These are phyloP conservation scores for Penicillium roqueforti DNA, from an alignment of 495 filamentous ascomycete species.

Conservation along the genomic window DNA sequence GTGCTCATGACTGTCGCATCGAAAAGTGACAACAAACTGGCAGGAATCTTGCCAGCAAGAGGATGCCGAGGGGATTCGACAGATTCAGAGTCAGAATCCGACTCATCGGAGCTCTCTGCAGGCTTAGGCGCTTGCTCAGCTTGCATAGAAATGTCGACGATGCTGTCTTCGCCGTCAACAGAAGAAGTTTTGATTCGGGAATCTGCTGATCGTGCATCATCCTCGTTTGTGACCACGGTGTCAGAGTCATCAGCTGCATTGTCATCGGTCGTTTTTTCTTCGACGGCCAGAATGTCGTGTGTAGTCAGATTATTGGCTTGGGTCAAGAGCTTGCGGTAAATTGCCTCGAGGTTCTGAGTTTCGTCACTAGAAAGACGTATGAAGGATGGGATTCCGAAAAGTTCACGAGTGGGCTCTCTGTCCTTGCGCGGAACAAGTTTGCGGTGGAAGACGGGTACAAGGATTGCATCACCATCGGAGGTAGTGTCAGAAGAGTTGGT, in stretches of 20 bases:
- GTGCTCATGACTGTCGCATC: slow-evolving; percentile 58
- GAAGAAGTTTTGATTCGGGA: slow-evolving; percentile 68
- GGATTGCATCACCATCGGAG: slow-evolving; percentile 56
- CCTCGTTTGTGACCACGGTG: slow-evolving; percentile 64
- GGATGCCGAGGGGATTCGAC: slow-evolving; percentile 15
- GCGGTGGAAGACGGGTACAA: slow-evolving; percentile 78
- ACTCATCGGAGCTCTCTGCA: slow-evolving; percentile 16
- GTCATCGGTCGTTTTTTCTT: slow-evolving; percentile 29
- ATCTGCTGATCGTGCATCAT: slow-evolving; percentile 69
- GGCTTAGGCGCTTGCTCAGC: slow-evolving; percentile 46
- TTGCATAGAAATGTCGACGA: slow-evolving; percentile 86
- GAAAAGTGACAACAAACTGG: slow-evolving; percentile 64
- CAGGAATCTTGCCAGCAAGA: slow-evolving; percentile 47
- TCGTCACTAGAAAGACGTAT: slow-evolving; percentile 61
- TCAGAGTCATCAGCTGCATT: slow-evolving; percentile 61
- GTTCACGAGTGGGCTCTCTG: slow-evolving; percentile 37
- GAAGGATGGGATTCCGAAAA: slow-evolving; percentile 57
- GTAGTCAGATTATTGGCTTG: slow-evolving; percentile 59
- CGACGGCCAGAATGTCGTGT: slow-evolving; percentile 53
- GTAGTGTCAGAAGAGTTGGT: background rate
- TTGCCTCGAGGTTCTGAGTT: slow-evolving; percentile 52
- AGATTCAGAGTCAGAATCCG: slow-evolving; percentile 1
- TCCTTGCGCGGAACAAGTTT: slow-evolving; percentile 44
- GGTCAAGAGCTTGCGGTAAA: slow-evolving; percentile 58
- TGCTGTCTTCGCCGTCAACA: slow-evolving; percentile 82